phyloP scores from a whole-genome alignment of 345 rosid genomes.

The Gossypium stocksii region DNA sequence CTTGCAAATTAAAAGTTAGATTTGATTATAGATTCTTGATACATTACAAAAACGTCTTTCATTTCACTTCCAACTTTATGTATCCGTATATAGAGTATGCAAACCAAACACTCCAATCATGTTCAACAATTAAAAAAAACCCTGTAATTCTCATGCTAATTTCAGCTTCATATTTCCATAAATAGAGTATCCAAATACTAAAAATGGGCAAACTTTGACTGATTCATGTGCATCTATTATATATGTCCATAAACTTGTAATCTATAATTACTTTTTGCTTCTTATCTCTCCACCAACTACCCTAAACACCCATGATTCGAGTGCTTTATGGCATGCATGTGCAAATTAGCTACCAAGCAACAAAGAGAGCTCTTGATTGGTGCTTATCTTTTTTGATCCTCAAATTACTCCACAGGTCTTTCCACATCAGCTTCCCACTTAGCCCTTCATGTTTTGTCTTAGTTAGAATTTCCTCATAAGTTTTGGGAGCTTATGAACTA shows the following conservation, averaged over 20 bases:
- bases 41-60: too few species aligned
- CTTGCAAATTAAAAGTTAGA: too few species aligned
- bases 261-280: constrained; percentile 9
- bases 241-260: constrained; percentile 12
- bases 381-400: background rate
- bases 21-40: background rate
- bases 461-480: background rate
- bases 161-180: background rate
- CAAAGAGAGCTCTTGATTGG: background rate
- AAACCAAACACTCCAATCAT: too few species aligned
- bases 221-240: constrained; percentile 6
- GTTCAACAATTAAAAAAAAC: background rate
- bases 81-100: too few species aligned
- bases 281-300: constrained; percentile 8
- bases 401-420: constrained; percentile 7
- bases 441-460: background rate
- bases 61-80: too few species aligned
- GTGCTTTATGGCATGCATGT: constrained; percentile 25
- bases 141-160: background rate
- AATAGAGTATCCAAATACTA: background rate
- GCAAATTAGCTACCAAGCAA: constrained; percentile 15
- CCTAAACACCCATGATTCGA: constrained; percentile 12
- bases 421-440: constrained; percentile 12
- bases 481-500: background rate
- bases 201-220: background rate